A percentile compares a stretch with the other conserved stretches of the same genome.
Evolutionary conservation across 2,329 filamentous ascomycete species (phyloP).

Genomic region (Colletotrichum sp.): DNA sequence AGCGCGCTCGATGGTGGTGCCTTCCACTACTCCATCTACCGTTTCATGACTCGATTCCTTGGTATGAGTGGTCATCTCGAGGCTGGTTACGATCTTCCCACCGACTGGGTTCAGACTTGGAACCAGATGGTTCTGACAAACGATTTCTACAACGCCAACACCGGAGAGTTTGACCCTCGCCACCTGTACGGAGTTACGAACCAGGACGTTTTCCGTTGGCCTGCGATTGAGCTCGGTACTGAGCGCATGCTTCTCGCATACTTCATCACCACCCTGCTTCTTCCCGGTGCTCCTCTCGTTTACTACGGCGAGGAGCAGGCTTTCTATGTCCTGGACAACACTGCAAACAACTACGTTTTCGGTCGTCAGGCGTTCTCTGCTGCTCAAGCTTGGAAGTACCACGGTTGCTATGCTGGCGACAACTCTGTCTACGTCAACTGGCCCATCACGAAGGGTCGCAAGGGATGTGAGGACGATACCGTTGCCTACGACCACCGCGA

Average conservation of each 20-base stretch:
- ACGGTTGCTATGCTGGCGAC: constrained; percentile 66
- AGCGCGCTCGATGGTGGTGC: constrained; percentile 49
- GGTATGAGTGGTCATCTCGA: constrained; percentile 35
- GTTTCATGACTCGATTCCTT: constrained; percentile 33
- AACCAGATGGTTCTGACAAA: constrained; percentile 62
- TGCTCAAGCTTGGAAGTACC: constrained; percentile 66
- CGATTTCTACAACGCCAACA: constrained; percentile 65
- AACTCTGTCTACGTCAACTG: constrained; percentile 63
- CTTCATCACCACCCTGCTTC: constrained; percentile 63
- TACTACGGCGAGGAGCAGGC: constrained; percentile 72
- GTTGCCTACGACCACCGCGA: constrained; percentile 68
- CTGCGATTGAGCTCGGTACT: constrained; percentile 60
- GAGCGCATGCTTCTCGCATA: constrained; percentile 61
- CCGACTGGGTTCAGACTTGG: constrained; percentile 55
- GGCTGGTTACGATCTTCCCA: constrained; percentile 34
- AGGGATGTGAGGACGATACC: constrained; percentile 61
- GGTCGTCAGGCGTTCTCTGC: constrained; percentile 68
- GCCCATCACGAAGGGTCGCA: constrained; percentile 57
- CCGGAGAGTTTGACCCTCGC: constrained; percentile 65
- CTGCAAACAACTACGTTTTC: constrained; percentile 69
- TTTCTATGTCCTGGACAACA: constrained; percentile 68
- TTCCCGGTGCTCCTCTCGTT: constrained; percentile 65
- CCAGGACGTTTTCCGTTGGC: constrained; percentile 71
- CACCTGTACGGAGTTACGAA: constrained; percentile 71
- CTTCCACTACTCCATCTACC: constrained; percentile 42